Evolutionary conservation across 345 rosid species (phyloP).

Genomic region (Ceriops decandra): DNA sequence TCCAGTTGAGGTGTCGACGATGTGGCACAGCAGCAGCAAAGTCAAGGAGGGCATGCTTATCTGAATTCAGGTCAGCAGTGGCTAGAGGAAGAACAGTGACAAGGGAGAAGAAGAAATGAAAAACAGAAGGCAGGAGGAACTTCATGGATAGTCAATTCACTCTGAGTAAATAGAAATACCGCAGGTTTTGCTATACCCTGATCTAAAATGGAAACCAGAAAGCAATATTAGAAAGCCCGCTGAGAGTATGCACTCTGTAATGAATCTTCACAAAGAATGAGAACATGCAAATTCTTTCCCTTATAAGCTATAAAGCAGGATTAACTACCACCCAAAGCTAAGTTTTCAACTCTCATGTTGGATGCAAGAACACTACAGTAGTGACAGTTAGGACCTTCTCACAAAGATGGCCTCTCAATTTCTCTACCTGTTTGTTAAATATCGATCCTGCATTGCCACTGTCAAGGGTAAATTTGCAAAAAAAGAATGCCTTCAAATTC

Average conservation of each 20-base stretch:
- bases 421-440: not conserved
- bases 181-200: slow-evolving; percentile 35
- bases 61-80: slow-evolving; percentile 56
- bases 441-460: not conserved
- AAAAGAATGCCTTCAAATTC: not conserved
- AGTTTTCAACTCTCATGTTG: not conserved
- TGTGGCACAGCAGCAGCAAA: slow-evolving; percentile 58
- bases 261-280: not conserved
- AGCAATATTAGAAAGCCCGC: slow-evolving; percentile 16
- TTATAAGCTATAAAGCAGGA: not conserved
- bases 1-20: slow-evolving; percentile 62
- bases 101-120: slow-evolving; percentile 28
- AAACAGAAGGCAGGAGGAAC: slow-evolving; percentile 27
- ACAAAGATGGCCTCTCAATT: not conserved
- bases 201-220: slow-evolving; percentile 20
- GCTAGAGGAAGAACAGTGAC: slow-evolving; percentile 32
- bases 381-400: not conserved
- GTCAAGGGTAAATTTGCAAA: not conserved
- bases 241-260: not conserved
- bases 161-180: slow-evolving; percentile 23
- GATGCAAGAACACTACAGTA: not conserved
- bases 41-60: slow-evolving; percentile 62
- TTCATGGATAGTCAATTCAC: slow-evolving; percentile 31
- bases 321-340: not conserved
- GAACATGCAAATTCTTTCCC: not conserved